These are phyloP conservation scores for Neurospora intermedia DNA, from an alignment of 495 filamentous ascomycete genomes.

Conservation along the genomic window DNA sequence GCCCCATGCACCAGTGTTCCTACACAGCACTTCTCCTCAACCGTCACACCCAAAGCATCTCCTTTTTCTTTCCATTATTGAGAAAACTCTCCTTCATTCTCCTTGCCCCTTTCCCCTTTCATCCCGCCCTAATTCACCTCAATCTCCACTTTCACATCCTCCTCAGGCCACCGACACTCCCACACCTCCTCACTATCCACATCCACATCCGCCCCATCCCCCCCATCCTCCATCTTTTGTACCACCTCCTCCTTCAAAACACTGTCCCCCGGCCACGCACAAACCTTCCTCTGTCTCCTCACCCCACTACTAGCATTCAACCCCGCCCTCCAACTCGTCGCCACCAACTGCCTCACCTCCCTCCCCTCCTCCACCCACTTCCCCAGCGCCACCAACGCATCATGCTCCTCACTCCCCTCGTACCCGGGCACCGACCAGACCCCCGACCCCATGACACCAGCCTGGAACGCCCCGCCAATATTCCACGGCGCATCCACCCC, in stretches of 20 bases:
- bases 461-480: conserved; percentile 29
- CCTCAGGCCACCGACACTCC: neutral
- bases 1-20: neutral
- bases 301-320: conserved; percentile 24
- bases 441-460: conserved; percentile 13
- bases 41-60: neutral
- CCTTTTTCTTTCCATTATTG: neutral
- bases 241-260: conserved; percentile 5
- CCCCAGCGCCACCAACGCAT: conserved; percentile 39
- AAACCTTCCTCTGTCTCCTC: conserved; percentile 32
- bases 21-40: neutral
- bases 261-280: conserved; percentile 31
- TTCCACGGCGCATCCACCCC: conserved; percentile 36
- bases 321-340: conserved; percentile 32
- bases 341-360: conserved; percentile 30
- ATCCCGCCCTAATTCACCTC: neutral
- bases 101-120: neutral
- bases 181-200: neutral
- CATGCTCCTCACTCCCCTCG: conserved; percentile 27
- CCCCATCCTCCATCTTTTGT: neutral
- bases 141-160: neutral
- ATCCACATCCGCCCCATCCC: no score
- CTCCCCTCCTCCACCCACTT: conserved; percentile 41
- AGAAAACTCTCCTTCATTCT: neutral
- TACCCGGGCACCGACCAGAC: conserved; percentile 29